Percentiles rank a stretch among this genome's conserved stretches.
These are phyloP conservation scores for Lotus japonicus DNA, from an alignment of 306 rosid genomes.

Conservation along the genomic window DNA sequence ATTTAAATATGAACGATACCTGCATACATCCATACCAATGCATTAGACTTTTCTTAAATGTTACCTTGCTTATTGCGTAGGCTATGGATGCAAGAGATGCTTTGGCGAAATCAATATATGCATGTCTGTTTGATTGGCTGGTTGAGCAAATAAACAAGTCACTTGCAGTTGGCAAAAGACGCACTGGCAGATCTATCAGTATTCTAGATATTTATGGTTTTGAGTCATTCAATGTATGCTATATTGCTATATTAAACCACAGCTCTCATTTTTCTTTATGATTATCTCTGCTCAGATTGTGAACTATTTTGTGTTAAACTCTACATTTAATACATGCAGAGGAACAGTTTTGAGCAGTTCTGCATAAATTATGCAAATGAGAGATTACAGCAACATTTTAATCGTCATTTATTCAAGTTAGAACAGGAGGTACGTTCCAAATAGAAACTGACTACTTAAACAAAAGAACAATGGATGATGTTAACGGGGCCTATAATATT, in stretches of 20 bases:
- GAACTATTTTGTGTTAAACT: slow-evolving; percentile 12
- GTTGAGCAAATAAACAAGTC: slow-evolving; percentile 97
- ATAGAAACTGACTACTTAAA: slow-evolving; percentile 6
- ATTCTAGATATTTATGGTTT: slow-evolving; percentile 98
- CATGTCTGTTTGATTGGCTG: slow-evolving; percentile 92
- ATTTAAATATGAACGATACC: background rate
- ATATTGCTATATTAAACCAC: slow-evolving; percentile 13
- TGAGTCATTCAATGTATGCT: slow-evolving; percentile 92
- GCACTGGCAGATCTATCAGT: slow-evolving; percentile 97
- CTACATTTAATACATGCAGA: slow-evolving; percentile 39
- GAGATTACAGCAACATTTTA: slow-evolving; percentile 95
- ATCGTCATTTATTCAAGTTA: slow-evolving; percentile 94
- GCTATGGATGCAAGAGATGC: slow-evolving; percentile 96
- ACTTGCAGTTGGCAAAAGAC: slow-evolving; percentile 93
- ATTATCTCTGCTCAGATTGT: slow-evolving; percentile 6
- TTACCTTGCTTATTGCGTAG: slow-evolving; percentile 35
- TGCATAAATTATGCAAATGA: slow-evolving; percentile 99
- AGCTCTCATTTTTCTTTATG: background rate
- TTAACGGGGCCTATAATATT: background rate
- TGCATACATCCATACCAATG: background rate
- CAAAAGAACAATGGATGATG: slow-evolving; percentile 1
- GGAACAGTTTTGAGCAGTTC: slow-evolving; percentile 98
- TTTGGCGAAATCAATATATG: slow-evolving; percentile 92
- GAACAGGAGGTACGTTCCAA: slow-evolving; percentile 83
- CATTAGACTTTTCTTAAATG: background rate